These are phyloP conservation scores for Orbilia ellipsospora DNA, from an alignment of 2,329 filamentous ascomycete genomes.

Conservation along the genomic window DNA sequence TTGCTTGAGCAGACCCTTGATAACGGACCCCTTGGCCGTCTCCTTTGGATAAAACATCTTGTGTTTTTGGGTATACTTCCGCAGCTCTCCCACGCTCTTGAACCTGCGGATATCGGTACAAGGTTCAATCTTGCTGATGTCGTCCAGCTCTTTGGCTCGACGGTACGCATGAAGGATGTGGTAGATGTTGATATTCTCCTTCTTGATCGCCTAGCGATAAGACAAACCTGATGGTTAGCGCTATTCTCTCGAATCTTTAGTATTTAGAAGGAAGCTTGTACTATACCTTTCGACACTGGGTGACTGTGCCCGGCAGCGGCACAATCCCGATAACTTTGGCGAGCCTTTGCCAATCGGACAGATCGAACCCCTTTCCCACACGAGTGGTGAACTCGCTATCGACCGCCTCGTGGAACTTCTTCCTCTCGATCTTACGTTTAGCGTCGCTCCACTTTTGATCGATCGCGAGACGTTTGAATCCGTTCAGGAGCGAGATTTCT, in stretches of 20 bases:
- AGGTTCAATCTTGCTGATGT: constrained; percentile 22
- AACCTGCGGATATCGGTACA: constrained; percentile 37
- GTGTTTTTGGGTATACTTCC: constrained; percentile 32
- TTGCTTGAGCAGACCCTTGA: constrained; percentile 42
- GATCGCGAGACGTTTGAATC: constrained; percentile 42
- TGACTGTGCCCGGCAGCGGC: constrained; percentile 36
- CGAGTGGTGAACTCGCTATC: constrained; percentile 38
- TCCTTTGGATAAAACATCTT: constrained; percentile 32
- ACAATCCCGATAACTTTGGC: constrained; percentile 45
- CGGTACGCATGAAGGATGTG: constrained; percentile 47
- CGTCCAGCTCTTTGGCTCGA: constrained; percentile 15
- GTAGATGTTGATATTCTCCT: constrained; percentile 50
- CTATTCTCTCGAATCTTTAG: no score
- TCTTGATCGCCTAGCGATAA: constrained; percentile 21
- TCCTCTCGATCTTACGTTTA: constrained; percentile 4
- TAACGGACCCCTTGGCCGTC: constrained; percentile 34
- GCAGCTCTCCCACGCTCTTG: constrained; percentile 24
- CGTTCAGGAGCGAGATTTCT: constrained; percentile 29
- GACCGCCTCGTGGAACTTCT: constrained; percentile 37
- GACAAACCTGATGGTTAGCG: neutral
- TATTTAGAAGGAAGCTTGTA: no score
- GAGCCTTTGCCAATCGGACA: constrained; percentile 41
- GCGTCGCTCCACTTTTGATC: constrained; percentile 24
- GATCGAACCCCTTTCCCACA: constrained; percentile 23
- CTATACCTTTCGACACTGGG: constrained; percentile 42